Conservation (phyloP, 306 rosid species). For the Benincasa hispida region DNA sequence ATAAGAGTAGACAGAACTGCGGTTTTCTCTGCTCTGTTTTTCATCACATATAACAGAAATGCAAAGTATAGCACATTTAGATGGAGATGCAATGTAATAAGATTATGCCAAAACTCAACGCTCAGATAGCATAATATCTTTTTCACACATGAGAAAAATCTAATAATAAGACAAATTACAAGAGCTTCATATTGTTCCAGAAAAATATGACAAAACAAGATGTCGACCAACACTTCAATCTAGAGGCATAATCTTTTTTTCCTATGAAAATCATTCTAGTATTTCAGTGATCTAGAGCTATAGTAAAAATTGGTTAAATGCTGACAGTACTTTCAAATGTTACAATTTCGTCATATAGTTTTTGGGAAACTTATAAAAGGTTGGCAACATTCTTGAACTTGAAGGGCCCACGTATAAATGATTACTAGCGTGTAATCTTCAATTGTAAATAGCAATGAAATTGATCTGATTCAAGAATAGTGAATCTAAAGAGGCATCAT, state of each 20-base stretch:
- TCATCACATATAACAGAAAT: slow-evolving; percentile 13
- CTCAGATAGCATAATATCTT: not conserved
- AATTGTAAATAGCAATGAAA: not conserved
- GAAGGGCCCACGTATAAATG: not conserved
- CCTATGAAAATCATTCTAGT: not conserved
- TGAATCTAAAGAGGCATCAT: too few relatives aligned
- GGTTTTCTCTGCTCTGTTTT: slow-evolving; percentile 57
- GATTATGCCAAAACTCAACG: not conserved
- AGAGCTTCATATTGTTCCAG: not conserved
- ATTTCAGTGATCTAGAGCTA: not conserved
- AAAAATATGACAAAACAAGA: not conserved
- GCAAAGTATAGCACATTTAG: not conserved
- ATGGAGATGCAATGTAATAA: not conserved
- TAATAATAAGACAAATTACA: not conserved
- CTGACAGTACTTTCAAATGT: not conserved
- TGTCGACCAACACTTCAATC: not conserved
- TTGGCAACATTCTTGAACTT: not conserved
- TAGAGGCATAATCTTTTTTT: not conserved
- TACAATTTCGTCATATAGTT: not conserved
- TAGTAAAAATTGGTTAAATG: not conserved
- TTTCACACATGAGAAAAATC: not conserved
- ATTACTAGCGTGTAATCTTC: not conserved
- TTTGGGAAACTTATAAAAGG: not conserved
- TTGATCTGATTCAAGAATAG: too few relatives aligned
- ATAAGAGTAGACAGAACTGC: slow-evolving; percentile 66